phyloP scores from a whole-genome alignment of 805 yeast species.

The Ogataea angusta region DNA sequence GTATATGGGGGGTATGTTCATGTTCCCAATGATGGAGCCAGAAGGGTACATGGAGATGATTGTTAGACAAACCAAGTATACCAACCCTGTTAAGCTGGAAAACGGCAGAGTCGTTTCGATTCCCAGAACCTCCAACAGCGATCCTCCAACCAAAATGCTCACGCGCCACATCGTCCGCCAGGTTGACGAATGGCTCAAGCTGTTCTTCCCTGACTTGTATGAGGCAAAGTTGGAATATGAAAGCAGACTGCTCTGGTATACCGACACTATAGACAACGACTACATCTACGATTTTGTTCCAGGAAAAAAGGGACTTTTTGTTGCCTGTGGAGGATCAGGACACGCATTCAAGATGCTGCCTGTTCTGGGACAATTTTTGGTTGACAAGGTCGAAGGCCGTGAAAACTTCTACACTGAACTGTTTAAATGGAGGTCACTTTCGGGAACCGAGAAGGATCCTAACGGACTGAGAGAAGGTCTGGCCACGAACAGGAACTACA shows the following conservation, averaged over 20 bases:
- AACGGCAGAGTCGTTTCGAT: constrained; percentile 27
- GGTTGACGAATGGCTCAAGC: constrained; percentile 25
- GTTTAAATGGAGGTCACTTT: constrained; percentile 35
- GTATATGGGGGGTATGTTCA: constrained; percentile 31
- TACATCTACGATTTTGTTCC: constrained; percentile 34
- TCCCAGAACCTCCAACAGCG: constrained; percentile 28
- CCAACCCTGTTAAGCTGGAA: constrained; percentile 28
- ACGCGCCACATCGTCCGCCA: constrained; percentile 29
- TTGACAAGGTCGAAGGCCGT: constrained; percentile 33
- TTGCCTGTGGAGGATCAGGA: constrained; percentile 36
- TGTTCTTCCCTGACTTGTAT: constrained; percentile 30
- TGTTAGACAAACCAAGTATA: constrained; percentile 35
- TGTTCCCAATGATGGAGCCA: constrained; percentile 35
- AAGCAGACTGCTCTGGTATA: constrained; percentile 31
- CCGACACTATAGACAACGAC: constrained; percentile 34
- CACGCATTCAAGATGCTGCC: constrained; percentile 37
- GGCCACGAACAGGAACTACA: constrained; percentile 19
- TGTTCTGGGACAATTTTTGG: constrained; percentile 31
- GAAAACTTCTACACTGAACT: constrained; percentile 30
- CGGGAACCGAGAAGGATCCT: constrained; percentile 25
- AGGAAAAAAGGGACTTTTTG: constrained; percentile 28
- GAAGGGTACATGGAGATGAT: constrained; percentile 37
- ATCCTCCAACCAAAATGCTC: constrained; percentile 17
- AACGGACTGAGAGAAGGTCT: constrained; percentile 30
- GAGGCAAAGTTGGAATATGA: constrained; percentile 24